These are phyloP conservation scores for Penicillium ochrochloron DNA, from an alignment of 495 filamentous ascomycete genomes.

Conservation along the genomic window DNA sequence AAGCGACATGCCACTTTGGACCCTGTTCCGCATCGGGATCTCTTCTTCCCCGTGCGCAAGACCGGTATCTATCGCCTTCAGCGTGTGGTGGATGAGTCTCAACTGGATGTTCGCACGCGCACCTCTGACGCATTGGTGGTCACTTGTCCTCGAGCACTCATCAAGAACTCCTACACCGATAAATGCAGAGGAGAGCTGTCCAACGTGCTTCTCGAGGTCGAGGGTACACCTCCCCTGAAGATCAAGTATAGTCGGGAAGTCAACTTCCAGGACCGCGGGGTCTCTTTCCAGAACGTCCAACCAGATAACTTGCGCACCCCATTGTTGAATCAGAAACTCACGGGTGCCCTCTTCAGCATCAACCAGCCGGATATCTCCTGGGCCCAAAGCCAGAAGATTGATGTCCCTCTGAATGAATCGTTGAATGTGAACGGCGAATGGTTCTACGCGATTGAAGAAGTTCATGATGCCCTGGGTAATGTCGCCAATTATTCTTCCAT, in stretches of 20 bases:
- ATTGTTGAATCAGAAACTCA: constrained; percentile 58
- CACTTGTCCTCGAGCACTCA: constrained; percentile 74
- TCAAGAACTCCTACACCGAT: constrained; percentile 65
- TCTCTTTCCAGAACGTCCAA: constrained; percentile 88
- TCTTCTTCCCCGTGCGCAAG: constrained; percentile 73
- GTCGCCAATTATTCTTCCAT: constrained; percentile 73
- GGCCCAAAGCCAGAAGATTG: constrained; percentile 75
- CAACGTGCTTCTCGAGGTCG: constrained; percentile 76
- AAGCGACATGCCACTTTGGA: constrained; percentile 54
- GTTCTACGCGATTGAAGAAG: constrained; percentile 89
- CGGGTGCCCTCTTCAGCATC: constrained; percentile 57
- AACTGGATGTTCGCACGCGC: constrained; percentile 82
- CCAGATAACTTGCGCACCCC: constrained; percentile 85
- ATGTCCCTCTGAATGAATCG: constrained; percentile 85
- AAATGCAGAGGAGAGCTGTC: constrained; percentile 87
- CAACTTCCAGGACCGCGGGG: constrained; percentile 72
- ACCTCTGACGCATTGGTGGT: constrained; percentile 79
- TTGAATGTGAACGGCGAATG: constrained; percentile 76
- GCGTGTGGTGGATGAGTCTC: constrained; percentile 87
- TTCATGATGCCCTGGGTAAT: constrained; percentile 89
- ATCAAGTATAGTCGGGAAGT: constrained; percentile 87
- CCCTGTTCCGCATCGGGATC: constrained; percentile 54
- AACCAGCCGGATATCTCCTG: constrained; percentile 68
- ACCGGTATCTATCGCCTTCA: constrained; percentile 83
- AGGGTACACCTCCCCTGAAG: constrained; percentile 89